phyloP scores from a whole-genome alignment of 495 filamentous ascomycete species.

The Pyronema omphalodes region DNA sequence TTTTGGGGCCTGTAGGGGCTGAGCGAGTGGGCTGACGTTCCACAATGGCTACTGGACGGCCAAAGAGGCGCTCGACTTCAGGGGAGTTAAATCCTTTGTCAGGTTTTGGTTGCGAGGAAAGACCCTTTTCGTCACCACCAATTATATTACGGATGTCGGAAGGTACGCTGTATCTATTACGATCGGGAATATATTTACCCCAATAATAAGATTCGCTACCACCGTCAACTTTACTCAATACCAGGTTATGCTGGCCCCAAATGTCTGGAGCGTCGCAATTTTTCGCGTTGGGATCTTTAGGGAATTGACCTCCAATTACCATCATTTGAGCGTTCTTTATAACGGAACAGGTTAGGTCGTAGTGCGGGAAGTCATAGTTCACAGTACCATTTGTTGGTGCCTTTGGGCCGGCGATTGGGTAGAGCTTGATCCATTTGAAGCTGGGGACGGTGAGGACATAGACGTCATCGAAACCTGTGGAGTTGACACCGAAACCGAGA shows the following conservation, averaged over 20 bases:
- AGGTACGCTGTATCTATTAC: conserved; percentile 29
- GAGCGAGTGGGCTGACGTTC: background rate
- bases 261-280: conserved; percentile 22
- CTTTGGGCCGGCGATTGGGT: background rate
- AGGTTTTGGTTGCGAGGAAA: background rate
- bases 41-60: background rate
- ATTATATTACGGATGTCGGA: conserved; percentile 26
- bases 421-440: conserved; percentile 32
- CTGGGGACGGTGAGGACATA: conserved; percentile 39
- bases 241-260: conserved; percentile 29
- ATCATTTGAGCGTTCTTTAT: conserved; percentile 20
- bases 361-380: conserved; percentile 3
- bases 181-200: conserved; percentile 22
- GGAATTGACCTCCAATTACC: conserved; percentile 10
- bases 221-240: conserved; percentile 27
- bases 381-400: background rate
- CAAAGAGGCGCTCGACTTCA: conserved; percentile 3
- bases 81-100: background rate
- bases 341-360: conserved; percentile 14
- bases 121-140: conserved; percentile 24
- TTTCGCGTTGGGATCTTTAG: conserved; percentile 1
- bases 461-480: conserved; percentile 29
- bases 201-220: conserved; percentile 19
- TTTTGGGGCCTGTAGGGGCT: background rate
- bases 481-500: background rate